Base-by-base conservation (phyloP, 73 alveolate genomes). In the Urostyla sp. region DNA sequence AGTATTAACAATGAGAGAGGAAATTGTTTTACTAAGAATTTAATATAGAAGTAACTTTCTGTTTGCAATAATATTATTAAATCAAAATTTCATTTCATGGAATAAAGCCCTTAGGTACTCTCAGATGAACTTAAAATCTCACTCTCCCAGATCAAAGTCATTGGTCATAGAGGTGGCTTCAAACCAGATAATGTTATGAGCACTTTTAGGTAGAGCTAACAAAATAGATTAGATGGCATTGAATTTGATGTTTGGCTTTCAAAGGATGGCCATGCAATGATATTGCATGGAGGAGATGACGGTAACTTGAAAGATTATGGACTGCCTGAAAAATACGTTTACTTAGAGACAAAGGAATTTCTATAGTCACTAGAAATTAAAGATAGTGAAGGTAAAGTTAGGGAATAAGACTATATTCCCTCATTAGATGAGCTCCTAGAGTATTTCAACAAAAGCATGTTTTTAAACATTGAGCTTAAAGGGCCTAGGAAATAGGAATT, bases 231-330 rank as follows among this genome's bases (percentile, higher is more conserved):
- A n/a, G 83, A 69, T n/a, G 83, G 72, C 8, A 46, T 69, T 15
- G 83, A 69, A 34, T 69, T 69, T 1, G 83, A 69, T 46, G 83
- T 69, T 48, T 69, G 83, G 83, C 72, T 24, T 24, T 46, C 53
- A 6, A 69, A 69, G 49, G 83, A 69, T 49, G 69, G 69, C 24
- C 34, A 46, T 1, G 34, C 49, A 31, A 69, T 48, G 4, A 69
- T 69, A 1, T 6, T 49, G 26, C 83, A 69, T 46, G 83, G 83
- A 4, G 83, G 83, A 11, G 83, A 69, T 69, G 55, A 69, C 32
- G 83, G 83, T 21, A 69, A 69, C 31, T 30, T 69, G 4, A 69
- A 69, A 37, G 83, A 69, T 23, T 69, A 69, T 69, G 83, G 83
- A 1, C 32, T 7, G 0, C 83, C 83, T 46, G 83, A 69, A 16